Percentiles rank a stretch among this genome's conserved stretches.
phyloP scores from a whole-genome alignment of 768 basidiomycete genomes.

The Lactarius indigo region DNA sequence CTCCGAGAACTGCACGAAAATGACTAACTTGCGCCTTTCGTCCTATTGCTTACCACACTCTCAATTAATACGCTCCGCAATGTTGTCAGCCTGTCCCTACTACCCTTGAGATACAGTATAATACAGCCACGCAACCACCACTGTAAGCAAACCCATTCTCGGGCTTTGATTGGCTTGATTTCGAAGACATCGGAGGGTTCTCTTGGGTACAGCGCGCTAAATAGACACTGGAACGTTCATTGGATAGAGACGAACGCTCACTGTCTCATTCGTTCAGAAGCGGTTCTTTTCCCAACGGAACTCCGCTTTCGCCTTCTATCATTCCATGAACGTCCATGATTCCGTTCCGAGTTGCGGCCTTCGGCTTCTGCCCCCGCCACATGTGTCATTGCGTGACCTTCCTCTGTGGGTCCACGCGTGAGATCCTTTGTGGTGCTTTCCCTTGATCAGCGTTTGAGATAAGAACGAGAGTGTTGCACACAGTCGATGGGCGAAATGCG shows the following conservation, averaged over 20 bases:
- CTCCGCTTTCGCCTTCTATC: background rate
- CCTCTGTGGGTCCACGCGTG: background rate
- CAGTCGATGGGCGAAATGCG: background rate
- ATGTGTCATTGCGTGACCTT: background rate
- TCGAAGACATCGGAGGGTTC: background rate
- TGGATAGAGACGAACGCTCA: background rate
- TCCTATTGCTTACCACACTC: background rate
- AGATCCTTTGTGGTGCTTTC: background rate
- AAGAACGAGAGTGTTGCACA: background rate
- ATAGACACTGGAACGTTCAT: background rate
- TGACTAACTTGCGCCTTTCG: slow-evolving; percentile 29
- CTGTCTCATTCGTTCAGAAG: background rate
- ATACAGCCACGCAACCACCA: background rate
- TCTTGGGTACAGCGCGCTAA: background rate
- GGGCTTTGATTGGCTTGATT: background rate
- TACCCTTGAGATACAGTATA: background rate
- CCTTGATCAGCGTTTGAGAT: background rate
- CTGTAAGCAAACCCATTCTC: background rate
- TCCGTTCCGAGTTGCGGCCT: background rate
- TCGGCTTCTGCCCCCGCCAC: background rate
- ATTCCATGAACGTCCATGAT: background rate
- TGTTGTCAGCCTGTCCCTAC: background rate
- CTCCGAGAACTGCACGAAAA: slow-evolving; percentile 54
- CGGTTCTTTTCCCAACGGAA: background rate
- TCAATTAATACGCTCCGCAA: background rate